phyloP scores from a whole-genome alignment of 1,284 basidiomycete species.

The Porodaedalea pini region DNA sequence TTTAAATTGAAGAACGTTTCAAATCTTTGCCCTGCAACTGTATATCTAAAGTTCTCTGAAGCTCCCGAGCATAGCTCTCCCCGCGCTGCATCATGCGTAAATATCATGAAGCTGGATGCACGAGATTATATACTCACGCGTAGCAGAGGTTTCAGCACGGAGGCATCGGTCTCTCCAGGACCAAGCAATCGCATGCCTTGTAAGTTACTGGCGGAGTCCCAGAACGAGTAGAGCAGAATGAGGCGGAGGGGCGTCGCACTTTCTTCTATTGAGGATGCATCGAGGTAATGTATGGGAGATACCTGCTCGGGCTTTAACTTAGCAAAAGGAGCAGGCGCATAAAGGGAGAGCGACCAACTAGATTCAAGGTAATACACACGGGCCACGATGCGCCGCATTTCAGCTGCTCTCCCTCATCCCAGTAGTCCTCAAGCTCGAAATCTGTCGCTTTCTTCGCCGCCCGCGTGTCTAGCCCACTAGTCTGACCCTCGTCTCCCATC shows the following conservation, averaged over 20 bases:
- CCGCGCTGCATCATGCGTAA: constrained; percentile 29
- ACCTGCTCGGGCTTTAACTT: constrained; percentile 34
- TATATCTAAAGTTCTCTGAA: constrained; percentile 33
- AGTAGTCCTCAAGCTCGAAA: constrained; percentile 79
- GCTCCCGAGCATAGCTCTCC: constrained; percentile 34
- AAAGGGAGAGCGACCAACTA: constrained; percentile 43
- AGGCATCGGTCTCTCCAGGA: constrained; percentile 45
- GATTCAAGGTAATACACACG: constrained; percentile 68
- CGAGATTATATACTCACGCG: constrained; percentile 39
- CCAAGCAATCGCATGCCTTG: constrained; percentile 64
- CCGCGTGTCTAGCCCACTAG: constrained; percentile 55
- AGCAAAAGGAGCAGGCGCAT: background rate
- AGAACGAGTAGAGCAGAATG: constrained; percentile 59
- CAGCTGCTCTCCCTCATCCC: constrained; percentile 74
- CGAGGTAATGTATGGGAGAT: constrained; percentile 58
- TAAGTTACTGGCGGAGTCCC: constrained; percentile 33
- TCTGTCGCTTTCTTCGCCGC: constrained; percentile 52
- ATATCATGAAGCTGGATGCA: background rate
- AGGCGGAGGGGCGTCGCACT: constrained; percentile 51
- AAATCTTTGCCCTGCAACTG: constrained; percentile 36
- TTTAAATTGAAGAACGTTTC: background rate
- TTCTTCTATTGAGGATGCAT: constrained; percentile 67
- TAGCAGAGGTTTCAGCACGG: constrained; percentile 47
- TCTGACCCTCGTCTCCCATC: constrained; percentile 29
- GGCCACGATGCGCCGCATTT: constrained; percentile 58